Base-by-base conservation (phyloP, 2,329 filamentous ascomycete genomes). In the Colletotrichum sp. region DNA sequence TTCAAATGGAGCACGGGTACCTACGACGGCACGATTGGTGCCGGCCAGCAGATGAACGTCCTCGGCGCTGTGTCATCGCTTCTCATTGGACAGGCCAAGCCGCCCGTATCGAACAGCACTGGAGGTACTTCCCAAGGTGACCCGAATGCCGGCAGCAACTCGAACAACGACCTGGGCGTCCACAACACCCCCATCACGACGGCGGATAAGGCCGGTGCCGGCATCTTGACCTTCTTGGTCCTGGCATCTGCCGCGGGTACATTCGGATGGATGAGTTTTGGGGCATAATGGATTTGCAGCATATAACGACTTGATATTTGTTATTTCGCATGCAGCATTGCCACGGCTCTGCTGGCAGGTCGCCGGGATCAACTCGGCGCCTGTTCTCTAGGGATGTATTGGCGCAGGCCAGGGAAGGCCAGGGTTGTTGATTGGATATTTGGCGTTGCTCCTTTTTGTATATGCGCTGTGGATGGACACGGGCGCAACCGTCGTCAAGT, bases 21-120 rank as follows among this genome's bases (percentile, higher is more conserved):
- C 6, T 92, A 88, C 79, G 90, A 92, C 77, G 89, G 89, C 59
- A 89, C 87, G 74, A 88, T 84, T 6, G 90, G 91, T 36, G 89
- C 91, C 68, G 90, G 92, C 11, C 90, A 93, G 82, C 87, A 91
- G 80, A 91, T 93, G 87, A 89, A 89, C 70, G 91, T 89, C 0
- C 83, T 93, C 16, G 88, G 89, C 30, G 88, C 92, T 5, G 87
- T 92, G 22, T 88, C 88, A 7, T 88, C 88, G 2, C 88, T 90
- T 6, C 83, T 93, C 61, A 86, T 90, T 61, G 81, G 83, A 32
- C 78, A 82, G 6, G 84, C 85, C 3, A 82, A 85, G 27, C 78
- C 82, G 3, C 88, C 89, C 0, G 85, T 88, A 3, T 90, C 88
- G 0, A 87, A 87, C 5, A 75, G 66, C 1, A 89, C 87, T 2